Evolutionary conservation across 139 green algal genomes (phyloP).

Genomic region (Chlorella sorokiniana): DNA sequence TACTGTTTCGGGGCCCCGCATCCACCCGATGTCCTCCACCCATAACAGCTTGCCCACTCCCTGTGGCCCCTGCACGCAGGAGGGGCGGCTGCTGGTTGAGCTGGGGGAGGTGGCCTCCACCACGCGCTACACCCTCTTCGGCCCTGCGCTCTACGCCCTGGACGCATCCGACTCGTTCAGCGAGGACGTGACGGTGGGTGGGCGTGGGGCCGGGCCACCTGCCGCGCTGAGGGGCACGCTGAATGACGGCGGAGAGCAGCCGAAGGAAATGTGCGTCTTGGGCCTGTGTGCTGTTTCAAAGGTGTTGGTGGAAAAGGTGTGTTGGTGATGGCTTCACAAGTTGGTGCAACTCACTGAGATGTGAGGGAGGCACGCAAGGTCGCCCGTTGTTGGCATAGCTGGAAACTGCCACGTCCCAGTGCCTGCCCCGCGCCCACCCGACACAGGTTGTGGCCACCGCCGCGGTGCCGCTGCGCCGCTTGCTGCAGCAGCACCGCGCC

Average conservation of each 20-base stretch:
- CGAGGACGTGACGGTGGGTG: constrained; percentile 32
- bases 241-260: neutral
- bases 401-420: neutral
- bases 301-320: too few relatives aligned
- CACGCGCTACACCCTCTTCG: constrained; percentile 30
- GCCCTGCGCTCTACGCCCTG: constrained; percentile 33
- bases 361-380: too few relatives aligned
- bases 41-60: neutral
- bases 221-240: too few relatives aligned
- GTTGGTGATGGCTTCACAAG: too few relatives aligned
- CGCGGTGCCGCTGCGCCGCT: constrained; percentile 6
- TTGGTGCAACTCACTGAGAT: too few relatives aligned
- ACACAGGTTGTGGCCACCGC: constrained; percentile 9
- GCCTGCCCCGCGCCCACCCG: neutral
- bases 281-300: too few relatives aligned
- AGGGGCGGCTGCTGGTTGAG: constrained; percentile 24
- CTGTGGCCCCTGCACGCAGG: constrained; percentile 3
- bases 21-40: neutral
- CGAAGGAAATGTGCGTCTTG: neutral
- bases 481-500: constrained; percentile 13
- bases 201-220: neutral
- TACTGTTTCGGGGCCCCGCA: too few relatives aligned
- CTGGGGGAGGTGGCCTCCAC: constrained; percentile 22
- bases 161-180: constrained; percentile 36
- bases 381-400: too few relatives aligned